phyloP scores from a whole-genome alignment of 306 rosid species.

The Glycine soja region DNA sequence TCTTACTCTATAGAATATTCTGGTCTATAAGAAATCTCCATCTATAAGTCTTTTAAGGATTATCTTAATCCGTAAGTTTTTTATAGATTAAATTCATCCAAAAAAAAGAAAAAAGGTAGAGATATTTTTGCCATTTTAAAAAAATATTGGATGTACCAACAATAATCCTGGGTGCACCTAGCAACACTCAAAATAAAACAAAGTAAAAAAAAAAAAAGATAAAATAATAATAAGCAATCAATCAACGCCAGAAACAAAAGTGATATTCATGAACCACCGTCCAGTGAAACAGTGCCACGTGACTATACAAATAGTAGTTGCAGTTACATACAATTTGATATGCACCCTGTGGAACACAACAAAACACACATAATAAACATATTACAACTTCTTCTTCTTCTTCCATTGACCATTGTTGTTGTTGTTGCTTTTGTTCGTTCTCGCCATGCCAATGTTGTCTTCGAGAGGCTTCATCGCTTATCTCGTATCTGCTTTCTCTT shows the following conservation, averaged over 20 bases:
- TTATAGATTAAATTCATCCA: no score
- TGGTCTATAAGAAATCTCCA: background rate
- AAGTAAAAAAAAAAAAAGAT: background rate
- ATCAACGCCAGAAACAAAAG: background rate
- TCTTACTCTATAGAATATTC: background rate
- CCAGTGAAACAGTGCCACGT: slow-evolving; percentile 1
- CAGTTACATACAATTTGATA: background rate
- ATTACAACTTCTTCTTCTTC: background rate
- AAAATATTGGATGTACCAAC: no score
- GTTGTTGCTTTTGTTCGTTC: background rate
- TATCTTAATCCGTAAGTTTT: no score
- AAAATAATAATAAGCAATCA: background rate
- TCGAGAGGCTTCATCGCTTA: slow-evolving; percentile 62
- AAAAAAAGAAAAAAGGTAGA: no score
- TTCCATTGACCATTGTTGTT: slow-evolving; percentile 4
- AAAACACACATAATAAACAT: background rate
- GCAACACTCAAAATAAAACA: background rate
- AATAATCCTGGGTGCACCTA: no score
- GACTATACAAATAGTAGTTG: background rate
- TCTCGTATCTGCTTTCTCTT: slow-evolving; percentile 67
- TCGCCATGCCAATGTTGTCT: slow-evolving; percentile 48
- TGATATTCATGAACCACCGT: background rate
- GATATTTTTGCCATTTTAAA: no score
- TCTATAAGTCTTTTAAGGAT: no score
- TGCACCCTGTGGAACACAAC: background rate